Percentiles rank a stretch among this genome's conserved stretches.
Evolutionary conservation across 83 land plant species (phyloP).

Genomic region (Larix sibirica): DNA sequence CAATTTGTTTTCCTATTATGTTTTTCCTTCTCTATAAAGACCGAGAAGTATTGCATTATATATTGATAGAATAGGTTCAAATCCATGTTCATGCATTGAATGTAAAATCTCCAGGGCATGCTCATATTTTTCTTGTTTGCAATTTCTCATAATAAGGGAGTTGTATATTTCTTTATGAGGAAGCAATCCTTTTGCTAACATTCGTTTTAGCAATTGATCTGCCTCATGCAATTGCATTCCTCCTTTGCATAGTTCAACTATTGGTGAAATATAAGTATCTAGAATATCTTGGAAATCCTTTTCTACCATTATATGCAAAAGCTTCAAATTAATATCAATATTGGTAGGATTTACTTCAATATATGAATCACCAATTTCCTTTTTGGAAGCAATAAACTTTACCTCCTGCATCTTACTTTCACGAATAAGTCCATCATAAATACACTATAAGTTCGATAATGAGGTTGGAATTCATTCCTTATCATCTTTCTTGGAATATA

Average conservation of each 20-base stretch:
- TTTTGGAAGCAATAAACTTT: too few species aligned
- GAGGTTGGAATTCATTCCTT: constrained; percentile 39
- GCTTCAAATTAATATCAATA: constrained; percentile 20
- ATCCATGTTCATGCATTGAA: constrained; percentile 22
- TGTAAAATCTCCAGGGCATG: constrained; percentile 38
- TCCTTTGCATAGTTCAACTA: constrained; percentile 42
- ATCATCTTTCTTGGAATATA: constrained; percentile 37
- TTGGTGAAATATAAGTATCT: constrained; percentile 36
- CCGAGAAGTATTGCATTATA: constrained; percentile 44
- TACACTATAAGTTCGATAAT: too few species aligned
- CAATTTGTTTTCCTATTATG: constrained; percentile 37
- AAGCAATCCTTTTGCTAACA: constrained; percentile 40
- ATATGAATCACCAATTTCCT: too few species aligned
- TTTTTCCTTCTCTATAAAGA: constrained; percentile 24
- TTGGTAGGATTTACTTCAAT: too few species aligned
- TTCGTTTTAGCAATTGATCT: constrained; percentile 32
- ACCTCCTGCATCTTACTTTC: too few species aligned
- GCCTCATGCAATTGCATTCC: constrained; percentile 51
- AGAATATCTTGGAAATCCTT: constrained; percentile 31
- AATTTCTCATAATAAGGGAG: constrained; percentile 25
- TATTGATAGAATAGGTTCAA: constrained; percentile 25
- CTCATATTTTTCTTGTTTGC: constrained; percentile 34
- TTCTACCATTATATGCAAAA: constrained; percentile 59
- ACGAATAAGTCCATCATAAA: too few species aligned
- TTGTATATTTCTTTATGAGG: constrained; percentile 30